Conservation (phyloP, 2,329 filamentous ascomycete species). For the Talaromyces sp. region DNA sequence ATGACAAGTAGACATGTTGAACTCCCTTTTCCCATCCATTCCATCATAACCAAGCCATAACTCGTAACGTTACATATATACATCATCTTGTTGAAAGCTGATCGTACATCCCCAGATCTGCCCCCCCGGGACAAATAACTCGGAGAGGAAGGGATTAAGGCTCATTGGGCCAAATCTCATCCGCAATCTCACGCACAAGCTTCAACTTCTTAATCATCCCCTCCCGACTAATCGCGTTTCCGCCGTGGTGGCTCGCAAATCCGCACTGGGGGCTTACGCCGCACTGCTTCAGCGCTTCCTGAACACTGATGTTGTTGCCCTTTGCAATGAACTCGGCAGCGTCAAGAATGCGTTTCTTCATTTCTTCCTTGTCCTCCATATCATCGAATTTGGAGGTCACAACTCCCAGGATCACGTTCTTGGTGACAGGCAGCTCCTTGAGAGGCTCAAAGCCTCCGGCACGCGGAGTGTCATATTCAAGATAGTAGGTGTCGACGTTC, state of each 20-base stretch:
- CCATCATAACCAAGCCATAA: conserved; percentile 3
- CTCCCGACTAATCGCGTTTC: conserved; percentile 65
- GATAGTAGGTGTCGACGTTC: conserved; percentile 65
- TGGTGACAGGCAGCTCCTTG: conserved; percentile 57
- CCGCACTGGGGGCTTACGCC: conserved; percentile 70
- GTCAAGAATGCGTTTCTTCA: conserved; percentile 57
- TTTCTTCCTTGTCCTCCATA: conserved; percentile 62
- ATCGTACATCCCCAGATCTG: not conserved
- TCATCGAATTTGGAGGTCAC: conserved; percentile 62
- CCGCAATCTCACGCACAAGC: conserved; percentile 67
- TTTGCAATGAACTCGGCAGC: conserved; percentile 68
- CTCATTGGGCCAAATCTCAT: conserved; percentile 66
- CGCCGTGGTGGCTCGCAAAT: conserved; percentile 70
- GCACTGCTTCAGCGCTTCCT: conserved; percentile 67
- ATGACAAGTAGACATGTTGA: not conserved
- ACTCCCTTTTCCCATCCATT: not conserved
- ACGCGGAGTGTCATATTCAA: conserved; percentile 65
- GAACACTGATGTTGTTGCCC: conserved; percentile 60
- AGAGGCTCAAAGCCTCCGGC: conserved; percentile 66
- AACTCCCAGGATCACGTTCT: conserved; percentile 62
- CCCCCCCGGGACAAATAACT: not conserved
- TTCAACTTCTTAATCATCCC: conserved; percentile 72
- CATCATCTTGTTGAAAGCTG: conserved; percentile 6
- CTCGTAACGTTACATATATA: not conserved
- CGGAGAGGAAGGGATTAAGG: conserved; percentile 29